phyloP scores from a whole-genome alignment of 768 basidiomycete genomes.

The Wakefieldia striispora region DNA sequence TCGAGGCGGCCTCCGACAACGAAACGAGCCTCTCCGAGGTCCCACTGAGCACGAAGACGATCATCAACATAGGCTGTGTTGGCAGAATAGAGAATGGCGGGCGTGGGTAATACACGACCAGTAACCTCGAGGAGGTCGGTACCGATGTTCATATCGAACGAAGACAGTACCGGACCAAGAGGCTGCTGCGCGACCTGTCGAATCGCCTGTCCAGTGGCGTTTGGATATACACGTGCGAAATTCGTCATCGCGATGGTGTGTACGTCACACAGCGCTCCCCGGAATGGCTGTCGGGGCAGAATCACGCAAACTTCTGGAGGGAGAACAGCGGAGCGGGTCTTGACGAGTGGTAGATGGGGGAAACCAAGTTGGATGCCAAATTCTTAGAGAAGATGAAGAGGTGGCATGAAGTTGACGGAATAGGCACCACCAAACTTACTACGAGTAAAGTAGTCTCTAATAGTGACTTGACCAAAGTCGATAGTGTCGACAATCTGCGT shows the following conservation, averaged over 20 bases:
- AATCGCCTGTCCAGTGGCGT: conserved; percentile 38
- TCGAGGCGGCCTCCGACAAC: conserved; percentile 48
- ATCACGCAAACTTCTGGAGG: conserved; percentile 46
- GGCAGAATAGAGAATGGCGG: conserved; percentile 36
- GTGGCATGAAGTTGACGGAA: background rate
- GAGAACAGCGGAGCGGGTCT: conserved; percentile 36
- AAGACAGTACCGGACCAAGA: conserved; percentile 24
- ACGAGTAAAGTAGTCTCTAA: background rate
- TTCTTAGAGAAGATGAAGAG: conserved; percentile 23
- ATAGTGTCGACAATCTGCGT: background rate
- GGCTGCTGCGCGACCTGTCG: conserved; percentile 35
- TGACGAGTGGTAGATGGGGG: conserved; percentile 39
- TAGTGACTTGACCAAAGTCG: background rate
- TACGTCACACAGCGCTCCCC: conserved; percentile 42
- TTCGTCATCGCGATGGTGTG: conserved; percentile 42
- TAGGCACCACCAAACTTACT: background rate
- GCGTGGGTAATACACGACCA: conserved; percentile 41
- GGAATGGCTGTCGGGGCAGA: conserved; percentile 33
- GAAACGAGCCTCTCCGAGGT: conserved; percentile 50
- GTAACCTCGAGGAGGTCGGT: conserved; percentile 45
- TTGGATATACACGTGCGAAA: conserved; percentile 40
- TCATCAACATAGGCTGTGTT: conserved; percentile 33
- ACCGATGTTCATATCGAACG: conserved; percentile 41
- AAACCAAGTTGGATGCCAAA: conserved; percentile 34
- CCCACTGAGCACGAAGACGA: conserved; percentile 39